These are phyloP conservation scores for Quercus gilva DNA, from an alignment of 306 rosid genomes.

Conservation along the genomic window DNA sequence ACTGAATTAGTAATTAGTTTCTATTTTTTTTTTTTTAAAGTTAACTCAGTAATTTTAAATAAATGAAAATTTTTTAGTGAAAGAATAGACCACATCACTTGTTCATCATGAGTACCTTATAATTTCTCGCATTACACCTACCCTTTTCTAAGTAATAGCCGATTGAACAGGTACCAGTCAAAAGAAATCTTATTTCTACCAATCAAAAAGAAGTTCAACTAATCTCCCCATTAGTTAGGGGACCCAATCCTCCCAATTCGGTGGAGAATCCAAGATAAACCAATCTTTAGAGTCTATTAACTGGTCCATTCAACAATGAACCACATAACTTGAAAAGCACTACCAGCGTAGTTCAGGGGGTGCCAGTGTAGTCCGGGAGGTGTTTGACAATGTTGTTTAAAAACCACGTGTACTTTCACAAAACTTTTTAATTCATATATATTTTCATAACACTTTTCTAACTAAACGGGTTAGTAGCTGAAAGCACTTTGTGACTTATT, in stretches of 20 bases:
- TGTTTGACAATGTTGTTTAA: too few species aligned
- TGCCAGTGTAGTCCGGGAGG: too few species aligned
- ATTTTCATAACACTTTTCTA: fast-evolving
- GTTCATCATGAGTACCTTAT: too few species aligned
- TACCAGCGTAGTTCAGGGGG: background rate
- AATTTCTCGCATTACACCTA: too few species aligned
- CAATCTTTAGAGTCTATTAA: background rate
- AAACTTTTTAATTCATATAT: fast-evolving
- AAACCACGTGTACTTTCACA: fast-evolving
- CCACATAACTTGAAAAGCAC: too few species aligned
- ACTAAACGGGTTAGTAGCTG: too few species aligned
- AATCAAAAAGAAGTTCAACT: background rate
- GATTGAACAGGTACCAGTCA: background rate
- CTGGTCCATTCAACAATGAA: background rate
- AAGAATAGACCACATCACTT: too few species aligned
- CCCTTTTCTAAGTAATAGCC: background rate
- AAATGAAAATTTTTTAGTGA: too few species aligned
- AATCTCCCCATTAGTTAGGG: background rate
- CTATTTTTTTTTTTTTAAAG: too few species aligned
- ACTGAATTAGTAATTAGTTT: too few species aligned
- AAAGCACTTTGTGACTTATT: too few species aligned
- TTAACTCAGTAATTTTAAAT: too few species aligned
- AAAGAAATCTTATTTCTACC: background rate
- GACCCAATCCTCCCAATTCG: background rate
- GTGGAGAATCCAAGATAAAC: background rate